A percentile compares a stretch with the other conserved stretches of the same genome.
These are phyloP conservation scores for Terana coerulea DNA, from an alignment of 768 basidiomycete species.

Conservation along the genomic window DNA sequence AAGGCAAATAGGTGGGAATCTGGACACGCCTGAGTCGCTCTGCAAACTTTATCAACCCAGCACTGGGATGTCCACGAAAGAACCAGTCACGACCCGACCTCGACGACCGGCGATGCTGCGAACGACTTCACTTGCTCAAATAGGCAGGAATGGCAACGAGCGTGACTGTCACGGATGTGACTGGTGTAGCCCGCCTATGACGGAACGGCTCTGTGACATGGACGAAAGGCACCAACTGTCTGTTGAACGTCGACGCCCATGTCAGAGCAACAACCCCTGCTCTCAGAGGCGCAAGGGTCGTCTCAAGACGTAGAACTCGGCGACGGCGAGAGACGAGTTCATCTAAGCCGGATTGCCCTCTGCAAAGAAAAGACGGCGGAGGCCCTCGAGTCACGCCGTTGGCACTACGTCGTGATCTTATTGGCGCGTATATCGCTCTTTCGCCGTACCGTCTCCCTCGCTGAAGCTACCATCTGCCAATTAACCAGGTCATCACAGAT, in stretches of 20 bases:
- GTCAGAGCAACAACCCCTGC: constrained; percentile 47
- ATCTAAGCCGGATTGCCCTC: constrained; percentile 7
- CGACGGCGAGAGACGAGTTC: background rate
- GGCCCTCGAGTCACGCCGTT: constrained; percentile 46
- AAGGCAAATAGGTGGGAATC: too few relatives aligned
- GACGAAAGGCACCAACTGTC: constrained; percentile 8
- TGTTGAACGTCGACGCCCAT: constrained; percentile 25
- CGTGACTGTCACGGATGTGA: background rate
- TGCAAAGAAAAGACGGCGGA: constrained; percentile 32
- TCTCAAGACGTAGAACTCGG: constrained; percentile 14
- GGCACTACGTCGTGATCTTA: constrained; percentile 56
- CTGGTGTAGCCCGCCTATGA: background rate
- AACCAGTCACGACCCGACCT: too few relatives aligned
- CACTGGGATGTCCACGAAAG: too few relatives aligned
- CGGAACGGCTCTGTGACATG: background rate
- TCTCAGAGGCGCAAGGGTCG: constrained; percentile 24
- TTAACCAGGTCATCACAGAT: constrained; percentile 58
- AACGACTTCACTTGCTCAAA: background rate
- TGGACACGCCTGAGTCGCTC: too few relatives aligned
- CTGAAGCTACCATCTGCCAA: background rate
- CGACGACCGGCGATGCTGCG: background rate
- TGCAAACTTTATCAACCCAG: too few relatives aligned
- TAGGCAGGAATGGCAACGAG: background rate
- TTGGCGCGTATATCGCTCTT: constrained; percentile 41
- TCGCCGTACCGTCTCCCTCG: constrained; percentile 13